phyloP scores from a whole-genome alignment of 345 rosid genomes.

The Eucalyptus viminalis region DNA sequence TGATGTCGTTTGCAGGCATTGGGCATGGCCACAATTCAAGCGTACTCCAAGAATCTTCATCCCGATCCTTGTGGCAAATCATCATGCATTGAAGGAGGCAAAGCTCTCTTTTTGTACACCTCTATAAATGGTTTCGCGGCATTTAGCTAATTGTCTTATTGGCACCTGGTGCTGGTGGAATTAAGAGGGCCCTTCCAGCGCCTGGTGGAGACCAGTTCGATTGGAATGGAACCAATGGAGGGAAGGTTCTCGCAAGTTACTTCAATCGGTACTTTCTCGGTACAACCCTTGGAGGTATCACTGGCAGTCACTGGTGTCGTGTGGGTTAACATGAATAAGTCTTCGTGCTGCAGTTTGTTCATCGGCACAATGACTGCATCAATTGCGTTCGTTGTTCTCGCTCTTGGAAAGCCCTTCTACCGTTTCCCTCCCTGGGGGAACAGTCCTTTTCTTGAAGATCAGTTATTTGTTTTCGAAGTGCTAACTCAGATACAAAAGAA shows the following conservation, averaged over 20 bases:
- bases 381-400: background rate
- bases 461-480: background rate
- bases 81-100: background rate
- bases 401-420: background rate
- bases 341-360: background rate
- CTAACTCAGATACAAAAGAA: background rate
- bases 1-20: background rate
- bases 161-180: background rate
- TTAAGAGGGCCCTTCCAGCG: background rate
- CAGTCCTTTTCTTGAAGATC: background rate
- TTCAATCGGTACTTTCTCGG: background rate
- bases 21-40: conserved; percentile 6
- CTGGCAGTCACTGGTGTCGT: background rate
- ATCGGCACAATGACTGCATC: background rate
- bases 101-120: background rate
- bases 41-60: background rate
- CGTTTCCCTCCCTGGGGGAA: background rate
- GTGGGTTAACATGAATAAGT: background rate
- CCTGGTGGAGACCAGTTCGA: conserved; percentile 8
- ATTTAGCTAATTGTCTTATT: background rate
- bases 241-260: background rate
- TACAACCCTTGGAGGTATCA: background rate
- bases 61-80: background rate
- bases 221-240: background rate
- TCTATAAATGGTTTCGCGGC: background rate